phyloP scores from a whole-genome alignment of 257 asterid genomes.

The Solanum neorickii region DNA sequence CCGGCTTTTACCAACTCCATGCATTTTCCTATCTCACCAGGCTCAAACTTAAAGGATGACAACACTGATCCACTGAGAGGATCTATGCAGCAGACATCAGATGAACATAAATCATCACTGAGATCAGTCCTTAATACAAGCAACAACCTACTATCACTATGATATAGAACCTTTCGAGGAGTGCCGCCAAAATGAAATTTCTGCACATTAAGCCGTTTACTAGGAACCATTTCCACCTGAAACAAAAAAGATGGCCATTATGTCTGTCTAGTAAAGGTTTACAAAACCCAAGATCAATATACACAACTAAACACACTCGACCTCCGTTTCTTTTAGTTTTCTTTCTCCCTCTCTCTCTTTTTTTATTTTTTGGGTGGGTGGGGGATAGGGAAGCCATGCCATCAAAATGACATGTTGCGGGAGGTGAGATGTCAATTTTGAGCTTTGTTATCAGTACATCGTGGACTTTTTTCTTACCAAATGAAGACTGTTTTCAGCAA shows the following conservation, averaged over 20 bases:
- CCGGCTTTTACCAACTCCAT: conserved; percentile 86
- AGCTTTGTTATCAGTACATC: background rate
- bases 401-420: background rate
- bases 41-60: conserved; percentile 74
- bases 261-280: background rate
- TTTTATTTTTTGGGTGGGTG: background rate
- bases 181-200: conserved; percentile 93
- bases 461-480: conserved; percentile 35
- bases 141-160: conserved; percentile 69
- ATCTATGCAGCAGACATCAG: conserved; percentile 92
- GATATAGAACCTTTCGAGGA: conserved; percentile 83
- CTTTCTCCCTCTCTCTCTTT: background rate
- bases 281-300: background rate
- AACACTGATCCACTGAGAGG: conserved; percentile 73
- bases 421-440: background rate
- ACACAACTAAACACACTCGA: background rate
- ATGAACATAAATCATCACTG: conserved; percentile 53
- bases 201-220: conserved; percentile 97
- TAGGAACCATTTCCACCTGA: conserved; percentile 96
- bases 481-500: conserved; percentile 92
- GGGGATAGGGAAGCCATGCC: background rate
- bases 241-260: background rate
- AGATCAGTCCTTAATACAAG: conserved; percentile 85
- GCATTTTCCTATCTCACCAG: conserved; percentile 94
- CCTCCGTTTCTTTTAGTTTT: background rate